Evolutionary conservation across 768 basidiomycete genomes (phyloP).

Genomic region (Mrakia blollopis): DNA sequence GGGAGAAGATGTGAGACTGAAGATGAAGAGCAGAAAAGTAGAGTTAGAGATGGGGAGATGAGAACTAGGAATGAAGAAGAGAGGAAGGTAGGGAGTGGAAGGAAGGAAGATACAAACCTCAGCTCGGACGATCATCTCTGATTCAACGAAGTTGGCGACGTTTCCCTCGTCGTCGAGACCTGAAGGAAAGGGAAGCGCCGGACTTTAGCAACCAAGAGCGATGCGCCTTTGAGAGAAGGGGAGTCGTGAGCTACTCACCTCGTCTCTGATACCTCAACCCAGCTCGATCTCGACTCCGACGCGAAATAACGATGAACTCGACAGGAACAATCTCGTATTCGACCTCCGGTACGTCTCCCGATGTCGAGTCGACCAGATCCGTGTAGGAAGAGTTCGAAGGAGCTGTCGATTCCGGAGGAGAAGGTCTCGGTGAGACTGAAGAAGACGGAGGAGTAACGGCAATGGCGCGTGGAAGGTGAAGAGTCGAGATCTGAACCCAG

Average conservation of each 20-base stretch:
- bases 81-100: too few relatives aligned
- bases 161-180: conserved; percentile 89
- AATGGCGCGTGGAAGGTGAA: conserved; percentile 49
- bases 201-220: too few relatives aligned
- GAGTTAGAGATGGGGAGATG: not conserved
- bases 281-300: conserved; percentile 80
- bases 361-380: too few relatives aligned
- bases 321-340: not conserved
- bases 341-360: too few relatives aligned
- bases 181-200: too few relatives aligned
- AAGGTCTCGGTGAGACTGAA: not conserved
- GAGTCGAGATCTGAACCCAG: conserved; percentile 70
- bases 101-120: conserved; percentile 51
- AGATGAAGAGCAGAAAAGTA: not conserved
- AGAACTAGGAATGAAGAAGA: too few relatives aligned
- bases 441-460: not conserved
- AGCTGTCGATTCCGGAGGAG: not conserved
- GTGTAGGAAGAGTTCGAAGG: too few relatives aligned
- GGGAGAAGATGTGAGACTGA: conserved; percentile 62
- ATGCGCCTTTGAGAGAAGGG: too few relatives aligned
- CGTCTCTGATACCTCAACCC: conserved; percentile 91
- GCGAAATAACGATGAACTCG: conserved; percentile 59
- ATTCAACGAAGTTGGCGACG: conserved; percentile 95
- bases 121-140: conserved; percentile 79
- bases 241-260: conserved; percentile 19